Conservation (phyloP, 805 yeast genomes). For the Clavispora santaluciae region DNA sequence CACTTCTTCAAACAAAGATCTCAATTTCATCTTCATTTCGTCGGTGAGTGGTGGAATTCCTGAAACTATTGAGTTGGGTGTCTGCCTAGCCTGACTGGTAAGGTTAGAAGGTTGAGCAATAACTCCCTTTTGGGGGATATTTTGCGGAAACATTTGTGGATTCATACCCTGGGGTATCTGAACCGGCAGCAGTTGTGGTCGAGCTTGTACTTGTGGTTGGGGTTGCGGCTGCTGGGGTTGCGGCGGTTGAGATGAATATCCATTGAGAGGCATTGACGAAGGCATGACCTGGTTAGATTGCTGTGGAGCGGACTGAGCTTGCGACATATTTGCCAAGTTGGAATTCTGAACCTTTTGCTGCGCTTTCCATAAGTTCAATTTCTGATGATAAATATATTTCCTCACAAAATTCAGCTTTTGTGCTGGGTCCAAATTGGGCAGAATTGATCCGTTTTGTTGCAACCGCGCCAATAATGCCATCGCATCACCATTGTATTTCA, state of each 20-base stretch:
- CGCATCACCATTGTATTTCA: slow-evolving; percentile 37
- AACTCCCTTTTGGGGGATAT: slow-evolving; percentile 13
- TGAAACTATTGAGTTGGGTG: slow-evolving; percentile 7
- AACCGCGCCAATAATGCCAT: slow-evolving; percentile 32
- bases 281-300: slow-evolving; percentile 5
- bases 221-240: slow-evolving; percentile 1
- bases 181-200: slow-evolving; percentile 18
- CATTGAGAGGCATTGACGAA: not conserved
- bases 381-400: slow-evolving; percentile 37
- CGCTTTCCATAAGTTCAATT: slow-evolving; percentile 22
- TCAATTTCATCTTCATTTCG: slow-evolving; percentile 58
- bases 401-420: slow-evolving; percentile 37
- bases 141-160: slow-evolving; percentile 1
- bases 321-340: slow-evolving; percentile 10
- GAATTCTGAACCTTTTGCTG: slow-evolving; percentile 21
- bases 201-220: not conserved
- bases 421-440: slow-evolving; percentile 28
- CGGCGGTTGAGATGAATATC: slow-evolving; percentile 7
- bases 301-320: slow-evolving; percentile 6
- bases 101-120: not conserved
- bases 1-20: slow-evolving; percentile 65
- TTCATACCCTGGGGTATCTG: slow-evolving; percentile 5
- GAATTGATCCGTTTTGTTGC: slow-evolving; percentile 34
- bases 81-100: slow-evolving; percentile 1
- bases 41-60: slow-evolving; percentile 42